Conservation (phyloP, 345 rosid genomes). For the Cardamine occulta region DNA sequence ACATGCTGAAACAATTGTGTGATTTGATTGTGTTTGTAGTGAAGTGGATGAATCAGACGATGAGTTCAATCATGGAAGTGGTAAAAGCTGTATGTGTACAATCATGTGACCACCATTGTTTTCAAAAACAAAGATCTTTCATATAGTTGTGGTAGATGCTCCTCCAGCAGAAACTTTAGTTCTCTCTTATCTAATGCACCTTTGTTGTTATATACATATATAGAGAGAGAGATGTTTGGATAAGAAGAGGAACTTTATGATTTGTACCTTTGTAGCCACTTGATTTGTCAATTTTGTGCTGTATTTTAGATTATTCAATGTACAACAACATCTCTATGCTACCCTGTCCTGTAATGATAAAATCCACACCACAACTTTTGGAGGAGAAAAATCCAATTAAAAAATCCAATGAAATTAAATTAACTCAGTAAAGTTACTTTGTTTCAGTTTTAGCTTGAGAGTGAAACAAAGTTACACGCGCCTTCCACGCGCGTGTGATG, state of each 20-base stretch:
- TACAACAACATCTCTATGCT: slow-evolving; percentile 29
- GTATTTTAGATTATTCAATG: slow-evolving; percentile 22
- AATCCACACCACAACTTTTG: slow-evolving; percentile 37
- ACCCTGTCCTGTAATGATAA: slow-evolving; percentile 39
- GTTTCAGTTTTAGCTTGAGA: neutral
- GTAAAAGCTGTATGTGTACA: slow-evolving; percentile 43
- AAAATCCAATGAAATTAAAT: neutral
- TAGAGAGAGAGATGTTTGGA: slow-evolving; percentile 18
- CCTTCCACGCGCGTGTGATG: slow-evolving; percentile 3
- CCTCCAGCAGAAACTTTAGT: neutral
- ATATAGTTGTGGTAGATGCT: slow-evolving; percentile 10
- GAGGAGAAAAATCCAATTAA: neutral
- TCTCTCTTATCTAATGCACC: slow-evolving; percentile 3
- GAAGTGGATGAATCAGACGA: slow-evolving; percentile 43
- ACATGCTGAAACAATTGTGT: slow-evolving; percentile 9
- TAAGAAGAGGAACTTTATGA: slow-evolving; percentile 42
- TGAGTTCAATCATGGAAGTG: slow-evolving; percentile 37
- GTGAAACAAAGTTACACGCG: slow-evolving; percentile 13
- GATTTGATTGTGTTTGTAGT: slow-evolving; percentile 33
- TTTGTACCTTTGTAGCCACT: slow-evolving; percentile 41
- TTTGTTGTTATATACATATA: slow-evolving; percentile 8
- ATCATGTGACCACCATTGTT: slow-evolving; percentile 36
- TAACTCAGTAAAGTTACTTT: neutral
- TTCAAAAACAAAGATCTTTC: slow-evolving; percentile 7
- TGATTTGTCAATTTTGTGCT: slow-evolving; percentile 36